Evolutionary conservation across 2,329 filamentous ascomycete genomes (phyloP), one percentile per base, ranked within the genome.

Genomic region (Botrytis pseudocinerea): DNA sequence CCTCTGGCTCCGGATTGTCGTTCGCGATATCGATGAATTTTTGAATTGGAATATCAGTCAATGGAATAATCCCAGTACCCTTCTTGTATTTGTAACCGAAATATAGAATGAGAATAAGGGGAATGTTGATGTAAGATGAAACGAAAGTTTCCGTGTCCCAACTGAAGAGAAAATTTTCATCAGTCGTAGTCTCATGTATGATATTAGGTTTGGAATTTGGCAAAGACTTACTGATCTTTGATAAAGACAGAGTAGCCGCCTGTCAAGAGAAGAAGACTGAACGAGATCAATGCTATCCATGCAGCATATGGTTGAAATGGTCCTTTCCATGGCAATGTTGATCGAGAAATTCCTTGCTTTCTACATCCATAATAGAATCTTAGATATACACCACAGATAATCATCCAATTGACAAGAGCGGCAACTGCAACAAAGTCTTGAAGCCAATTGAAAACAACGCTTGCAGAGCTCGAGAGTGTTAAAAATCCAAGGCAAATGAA

Each of bases 401-500:
- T 82, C 1, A 84, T 87, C 90, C 90, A 92, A 2, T 87, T 89
- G 14, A 92, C 84, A 60, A 92, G 79, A 7, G 90, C 89, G 12
- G 89, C 89, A 7, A 88, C 88, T 0, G 89, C 85, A 0, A 89
- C 91, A 62, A 92, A 79, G 66, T 88, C 83, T 16, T 91, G 85
- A 12, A 92, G 83, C 89, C 89, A 92, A 81, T 84, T 90, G 77
- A 92, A 92, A 6, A 91, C 90, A 0, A 86, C 89, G 76, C 90
- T 81, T 0, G 78, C 87, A 76, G 86, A 87, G 64, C 86, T 90
- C 3, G 73, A 76, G 46, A 91, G 85, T 80, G 92, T 93, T 81
- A 94, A 87, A 82, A 90, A 94, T 0, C 89, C 88, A 4, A 94
- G 85, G 10, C 90, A 84, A 18, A 89, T 89, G 75, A 93, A 85